Conservation (phyloP, 2,329 filamentous ascomycete genomes). For the Sporothrix sp. region DNA sequence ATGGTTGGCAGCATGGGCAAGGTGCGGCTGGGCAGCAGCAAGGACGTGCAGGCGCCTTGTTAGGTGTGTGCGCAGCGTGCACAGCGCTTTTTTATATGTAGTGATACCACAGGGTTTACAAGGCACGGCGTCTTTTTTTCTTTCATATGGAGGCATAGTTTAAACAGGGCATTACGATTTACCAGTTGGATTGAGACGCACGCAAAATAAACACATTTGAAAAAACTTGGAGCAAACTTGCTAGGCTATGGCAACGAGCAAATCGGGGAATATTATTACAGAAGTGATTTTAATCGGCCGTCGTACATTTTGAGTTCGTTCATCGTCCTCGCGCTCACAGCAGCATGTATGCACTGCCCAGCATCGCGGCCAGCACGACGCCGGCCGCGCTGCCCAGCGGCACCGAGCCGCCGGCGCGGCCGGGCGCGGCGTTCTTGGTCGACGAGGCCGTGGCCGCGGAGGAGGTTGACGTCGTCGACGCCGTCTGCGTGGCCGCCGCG, state of each 20-base stretch:
- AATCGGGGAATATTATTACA: neutral
- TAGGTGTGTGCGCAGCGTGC: slow-evolving; percentile 14
- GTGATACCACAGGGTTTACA: slow-evolving; percentile 5
- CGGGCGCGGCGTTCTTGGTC: slow-evolving; percentile 10
- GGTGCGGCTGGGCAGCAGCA: slow-evolving; percentile 10
- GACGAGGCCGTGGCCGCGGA: slow-evolving; percentile 6
- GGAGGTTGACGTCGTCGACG: neutral
- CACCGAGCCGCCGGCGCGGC: slow-evolving; percentile 4
- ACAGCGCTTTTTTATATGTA: neutral
- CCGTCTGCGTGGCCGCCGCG: neutral
- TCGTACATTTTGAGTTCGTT: too few relatives aligned
- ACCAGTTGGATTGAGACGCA: too few relatives aligned
- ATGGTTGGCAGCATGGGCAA: slow-evolving; percentile 14
- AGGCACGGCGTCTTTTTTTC: neutral
- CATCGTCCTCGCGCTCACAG: slow-evolving; percentile 1
- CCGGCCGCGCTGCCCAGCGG: slow-evolving; percentile 8
- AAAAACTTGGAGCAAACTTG: too few relatives aligned
- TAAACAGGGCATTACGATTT: too few relatives aligned
- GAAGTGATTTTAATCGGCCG: too few relatives aligned
- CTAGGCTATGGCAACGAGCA: too few relatives aligned
- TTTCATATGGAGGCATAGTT: too few relatives aligned
- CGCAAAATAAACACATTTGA: too few relatives aligned
- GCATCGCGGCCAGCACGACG: slow-evolving; percentile 6
- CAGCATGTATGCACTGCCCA: slow-evolving; percentile 15
- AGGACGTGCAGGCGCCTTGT: slow-evolving; percentile 14